Conservation (phyloP, 257 asterid species). For the Ilex asprella region DNA sequence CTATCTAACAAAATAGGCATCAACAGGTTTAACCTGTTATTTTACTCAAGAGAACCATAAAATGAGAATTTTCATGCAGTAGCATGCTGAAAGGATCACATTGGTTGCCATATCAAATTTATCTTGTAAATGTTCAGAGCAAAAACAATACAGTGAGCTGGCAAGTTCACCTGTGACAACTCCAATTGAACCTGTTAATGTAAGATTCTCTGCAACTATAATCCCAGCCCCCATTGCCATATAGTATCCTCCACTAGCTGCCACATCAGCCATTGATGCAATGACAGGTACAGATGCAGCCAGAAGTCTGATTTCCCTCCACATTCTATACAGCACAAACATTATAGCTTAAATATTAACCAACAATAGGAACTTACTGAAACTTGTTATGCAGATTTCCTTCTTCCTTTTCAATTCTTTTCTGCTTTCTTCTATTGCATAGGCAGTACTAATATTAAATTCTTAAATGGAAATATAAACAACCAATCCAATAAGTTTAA, state of each 20-base stretch:
- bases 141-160: background rate
- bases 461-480: too few species aligned
- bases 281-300: slow-evolving; percentile 85
- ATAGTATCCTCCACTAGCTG: slow-evolving; percentile 99
- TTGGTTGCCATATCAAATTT: too few species aligned
- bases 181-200: slow-evolving; percentile 95
- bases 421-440: too few species aligned
- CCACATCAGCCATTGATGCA: slow-evolving; percentile 98
- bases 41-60: too few species aligned
- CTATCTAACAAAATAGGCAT: too few species aligned
- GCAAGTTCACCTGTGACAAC: slow-evolving; percentile 76
- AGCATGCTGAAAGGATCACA: too few species aligned
- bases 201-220: slow-evolving; percentile 88
- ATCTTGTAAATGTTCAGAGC: slow-evolving; percentile 8
- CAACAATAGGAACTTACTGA: background rate
- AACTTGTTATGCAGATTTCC: background rate
- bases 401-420: background rate
- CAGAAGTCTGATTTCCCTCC: slow-evolving; percentile 96
- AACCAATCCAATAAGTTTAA: too few species aligned
- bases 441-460: too few species aligned
- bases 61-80: too few species aligned
- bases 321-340: slow-evolving; percentile 55
- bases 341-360: too few species aligned
- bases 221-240: slow-evolving; percentile 92
- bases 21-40: too few species aligned